Evolutionary conservation across 2,329 filamentous ascomycete species (phyloP), one percentile per base, ranked within the genome.

Genomic region (Botrytis cinerea): DNA sequence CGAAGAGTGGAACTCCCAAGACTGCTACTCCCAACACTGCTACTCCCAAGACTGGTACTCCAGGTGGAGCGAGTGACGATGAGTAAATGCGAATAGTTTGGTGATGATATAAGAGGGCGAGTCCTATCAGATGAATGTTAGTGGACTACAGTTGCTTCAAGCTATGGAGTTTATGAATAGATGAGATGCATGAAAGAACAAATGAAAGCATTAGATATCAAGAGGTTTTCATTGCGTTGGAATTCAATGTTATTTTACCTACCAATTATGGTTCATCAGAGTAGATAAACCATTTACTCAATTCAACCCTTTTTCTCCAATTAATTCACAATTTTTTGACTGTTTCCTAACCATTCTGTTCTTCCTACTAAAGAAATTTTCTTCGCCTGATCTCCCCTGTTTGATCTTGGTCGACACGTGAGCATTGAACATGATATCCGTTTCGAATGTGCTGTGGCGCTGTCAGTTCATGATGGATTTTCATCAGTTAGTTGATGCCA

Each of bases 121-220:
- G 7, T 45, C 66, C 12, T 32, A 57, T 18, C 14, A 20, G 28
- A 35, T 35, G n/a, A 59, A 40, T 28, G 18, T 63, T 28, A 40
- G 32, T 40, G 48, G 62, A 32, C 28, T n/a, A 4, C 32, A 22
- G 51, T 45, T 45, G 6, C 8, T 48, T 60, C 59, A 40, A 57
- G 62, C 51, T 25, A 59, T 68, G 40, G 62, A 68, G 22, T 60
- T 67, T 68, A 59, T 72, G 59, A 32, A 22, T 38, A 62, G 60
- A 71, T 22, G 32, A 51, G n/a, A 64, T 66, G 45, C 32, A 35
- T 32, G 25, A 54, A 64, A 45, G 45, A 64, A 54, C 5, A 40
- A 40, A 71, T 32, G 32, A 51, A n/a, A 25, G 35, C 59, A 66
- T 64, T 62, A 51, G 59, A 32, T 54, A 51, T 54, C 35, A 40